Percentiles rank a stretch among this genome's conserved stretches.
phyloP scores from a whole-genome alignment of 2,329 filamentous ascomycete genomes.

The Aspergillus flavus region DNA sequence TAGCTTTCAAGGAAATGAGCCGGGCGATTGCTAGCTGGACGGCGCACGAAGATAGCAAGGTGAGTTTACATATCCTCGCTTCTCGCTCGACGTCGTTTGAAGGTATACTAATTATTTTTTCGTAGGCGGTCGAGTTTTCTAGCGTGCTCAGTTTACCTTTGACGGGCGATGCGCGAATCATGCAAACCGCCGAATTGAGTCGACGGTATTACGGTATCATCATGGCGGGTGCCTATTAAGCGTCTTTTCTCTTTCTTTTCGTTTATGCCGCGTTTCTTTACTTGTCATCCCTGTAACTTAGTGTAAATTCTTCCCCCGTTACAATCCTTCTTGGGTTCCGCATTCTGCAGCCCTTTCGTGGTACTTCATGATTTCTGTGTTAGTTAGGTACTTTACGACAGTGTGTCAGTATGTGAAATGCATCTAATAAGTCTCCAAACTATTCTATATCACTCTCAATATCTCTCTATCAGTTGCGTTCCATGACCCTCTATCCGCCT shows the following conservation, averaged over 20 bases:
- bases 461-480: no score
- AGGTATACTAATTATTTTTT: neutral
- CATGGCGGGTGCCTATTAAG: constrained; percentile 53
- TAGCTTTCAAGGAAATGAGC: constrained; percentile 82
- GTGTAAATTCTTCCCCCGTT: constrained; percentile 5
- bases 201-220: constrained; percentile 68
- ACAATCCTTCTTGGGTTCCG: neutral
- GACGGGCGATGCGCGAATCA: constrained; percentile 71
- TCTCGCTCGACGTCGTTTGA: neutral
- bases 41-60: constrained; percentile 61
- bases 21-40: constrained; percentile 70
- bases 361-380: constrained; percentile 2
- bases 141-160: constrained; percentile 51
- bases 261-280: neutral
- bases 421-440: neutral
- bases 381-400: neutral
- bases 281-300: constrained; percentile 1
- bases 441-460: no score
- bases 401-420: constrained; percentile 6
- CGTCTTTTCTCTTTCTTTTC: constrained; percentile 1
- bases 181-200: constrained; percentile 71
- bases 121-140: constrained; percentile 38
- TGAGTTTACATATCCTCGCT: constrained; percentile 39
- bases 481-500: no score
- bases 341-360: constrained; percentile 1